Percentiles rank a stretch among this genome's conserved stretches.
phyloP scores from a whole-genome alignment of 179 eudicot genomes.

The Dionaea muscipula region DNA sequence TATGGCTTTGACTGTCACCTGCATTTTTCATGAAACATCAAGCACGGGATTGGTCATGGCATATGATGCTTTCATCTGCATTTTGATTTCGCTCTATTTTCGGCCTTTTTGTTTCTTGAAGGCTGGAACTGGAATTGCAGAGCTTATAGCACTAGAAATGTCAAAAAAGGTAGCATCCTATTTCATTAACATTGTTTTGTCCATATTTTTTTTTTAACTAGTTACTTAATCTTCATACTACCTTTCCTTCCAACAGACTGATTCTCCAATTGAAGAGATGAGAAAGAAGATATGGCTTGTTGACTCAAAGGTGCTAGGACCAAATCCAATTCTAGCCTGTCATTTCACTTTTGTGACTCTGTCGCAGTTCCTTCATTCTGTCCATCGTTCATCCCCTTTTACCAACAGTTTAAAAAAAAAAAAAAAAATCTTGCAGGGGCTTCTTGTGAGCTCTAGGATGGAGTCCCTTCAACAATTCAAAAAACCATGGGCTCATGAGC shows the following conservation, averaged over 20 bases:
- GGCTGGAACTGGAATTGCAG: constrained; percentile 98
- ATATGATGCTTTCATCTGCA: not conserved
- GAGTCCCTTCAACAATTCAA: constrained; percentile 56
- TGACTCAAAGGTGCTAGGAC: constrained; percentile 64
- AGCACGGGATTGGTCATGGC: not conserved
- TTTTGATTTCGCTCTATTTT: constrained; percentile 8
- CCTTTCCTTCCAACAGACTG: constrained; percentile 34
- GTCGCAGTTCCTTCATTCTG: not conserved
- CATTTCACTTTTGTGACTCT: not conserved
- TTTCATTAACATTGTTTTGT: not conserved
- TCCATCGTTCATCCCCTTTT: not conserved
- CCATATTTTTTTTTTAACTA: not conserved
- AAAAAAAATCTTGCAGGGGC: constrained; percentile 32
- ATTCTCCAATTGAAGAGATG: constrained; percentile 55
- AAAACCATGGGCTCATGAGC: constrained; percentile 57
- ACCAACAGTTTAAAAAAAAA: not conserved
- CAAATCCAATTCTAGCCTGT: not conserved
- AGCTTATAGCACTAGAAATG: constrained; percentile 82
- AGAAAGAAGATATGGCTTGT: constrained; percentile 82
- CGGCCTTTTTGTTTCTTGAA: constrained; percentile 18
- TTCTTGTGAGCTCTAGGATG: constrained; percentile 66
- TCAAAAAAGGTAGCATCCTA: constrained; percentile 57
- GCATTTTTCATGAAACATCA: too few species aligned
- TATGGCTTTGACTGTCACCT: too few species aligned
- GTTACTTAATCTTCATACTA: not conserved